Conservation (phyloP, 1,284 basidiomycete species). For the Moesziomyces globuligerus region DNA sequence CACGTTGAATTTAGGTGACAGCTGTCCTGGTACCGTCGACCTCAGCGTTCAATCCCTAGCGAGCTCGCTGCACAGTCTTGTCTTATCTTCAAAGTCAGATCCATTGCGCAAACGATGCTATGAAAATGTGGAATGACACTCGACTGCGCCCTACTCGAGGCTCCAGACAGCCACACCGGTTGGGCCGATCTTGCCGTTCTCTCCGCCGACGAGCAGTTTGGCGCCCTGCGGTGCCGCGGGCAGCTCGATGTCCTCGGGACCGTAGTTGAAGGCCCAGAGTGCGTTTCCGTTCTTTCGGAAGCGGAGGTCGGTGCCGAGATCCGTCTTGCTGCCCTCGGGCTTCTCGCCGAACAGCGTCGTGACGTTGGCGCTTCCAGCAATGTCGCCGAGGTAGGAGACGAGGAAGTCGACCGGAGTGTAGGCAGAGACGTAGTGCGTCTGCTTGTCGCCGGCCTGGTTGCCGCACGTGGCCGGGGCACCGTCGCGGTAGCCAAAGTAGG, state of each 20-base stretch:
- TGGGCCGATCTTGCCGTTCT: conserved; percentile 24
- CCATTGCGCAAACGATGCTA: not conserved
- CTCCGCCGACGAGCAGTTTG: conserved; percentile 26
- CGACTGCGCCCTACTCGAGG: conserved; percentile 5
- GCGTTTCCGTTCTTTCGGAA: conserved; percentile 42
- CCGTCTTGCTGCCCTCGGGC: conserved; percentile 10
- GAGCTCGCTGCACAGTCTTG: too few species aligned
- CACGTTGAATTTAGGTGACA: too few species aligned
- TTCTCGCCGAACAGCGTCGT: conserved; percentile 27
- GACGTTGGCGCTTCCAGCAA: conserved; percentile 26
- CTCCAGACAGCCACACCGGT: conserved; percentile 41
- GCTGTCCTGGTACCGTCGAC: too few species aligned
- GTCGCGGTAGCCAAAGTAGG: conserved; percentile 42
- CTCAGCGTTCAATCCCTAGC: not conserved
- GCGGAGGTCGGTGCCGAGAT: conserved; percentile 41
- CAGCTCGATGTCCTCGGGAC: conserved; percentile 30
- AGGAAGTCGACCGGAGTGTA: conserved; percentile 45
- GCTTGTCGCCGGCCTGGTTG: conserved; percentile 29
- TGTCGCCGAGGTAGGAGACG: conserved; percentile 33
- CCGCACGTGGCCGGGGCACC: conserved; percentile 41
- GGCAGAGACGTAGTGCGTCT: conserved; percentile 47
- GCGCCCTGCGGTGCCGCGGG: conserved; percentile 31
- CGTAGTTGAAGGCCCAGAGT: conserved; percentile 53
- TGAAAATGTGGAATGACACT: too few species aligned
- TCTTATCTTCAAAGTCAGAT: not conserved